Evolutionary conservation across 176 grass and related monocot species (phyloP).

Genomic region (Zea mays): Zm-B73-REFERENCE-NAM-5.0 NC_050099.1:128878001-128878500

Average conservation of each 20-base stretch:
- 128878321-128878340: too few species aligned
- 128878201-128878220: not conserved
- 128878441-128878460: too few species aligned
- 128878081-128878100: not conserved
- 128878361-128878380: too few species aligned
- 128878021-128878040: constrained; percentile 32
- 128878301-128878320: too few species aligned
- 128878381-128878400: too few species aligned
- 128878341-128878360: too few species aligned
- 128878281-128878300: too few species aligned
- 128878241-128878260: not conserved
- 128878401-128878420: too few species aligned
- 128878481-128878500: too few species aligned
- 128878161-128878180: constrained; percentile 24
- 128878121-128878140: not conserved
- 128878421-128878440: too few species aligned
- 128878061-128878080: constrained; percentile 12
- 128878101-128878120: not conserved
- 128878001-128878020: not conserved
- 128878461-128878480: too few species aligned
- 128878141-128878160: constrained; percentile 8
- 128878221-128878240: not conserved
- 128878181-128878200: constrained; percentile 7
- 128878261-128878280: too few species aligned
- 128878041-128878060: constrained; percentile 10